Conservation (phyloP, 2,329 filamentous ascomycete species). For the Coleophoma cylindrospora region DNA sequence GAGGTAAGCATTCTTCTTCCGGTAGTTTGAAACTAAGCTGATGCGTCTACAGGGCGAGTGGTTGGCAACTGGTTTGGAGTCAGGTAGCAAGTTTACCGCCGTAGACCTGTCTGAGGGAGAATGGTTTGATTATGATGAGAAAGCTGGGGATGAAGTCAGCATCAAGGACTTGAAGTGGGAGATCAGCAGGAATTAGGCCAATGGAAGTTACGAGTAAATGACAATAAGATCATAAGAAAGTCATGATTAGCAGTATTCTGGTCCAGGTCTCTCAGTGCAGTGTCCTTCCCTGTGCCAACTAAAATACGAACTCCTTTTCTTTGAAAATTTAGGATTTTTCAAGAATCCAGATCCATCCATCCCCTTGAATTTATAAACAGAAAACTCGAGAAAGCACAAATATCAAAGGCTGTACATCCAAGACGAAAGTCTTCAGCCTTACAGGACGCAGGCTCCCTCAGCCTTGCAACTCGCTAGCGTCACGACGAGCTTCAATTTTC, state of each 20-base stretch:
- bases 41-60: slow-evolving; percentile 67
- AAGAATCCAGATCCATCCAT: too few species aligned
- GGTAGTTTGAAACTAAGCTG: not conserved
- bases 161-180: slow-evolving; percentile 88
- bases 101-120: slow-evolving; percentile 87
- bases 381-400: too few species aligned
- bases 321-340: too few species aligned
- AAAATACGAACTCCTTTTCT: too few species aligned
- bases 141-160: slow-evolving; percentile 84
- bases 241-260: too few species aligned
- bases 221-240: too few species aligned
- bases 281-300: too few species aligned
- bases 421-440: too few species aligned
- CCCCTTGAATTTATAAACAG: too few species aligned
- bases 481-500: slow-evolving; percentile 5
- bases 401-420: too few species aligned
- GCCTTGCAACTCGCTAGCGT: slow-evolving; percentile 10
- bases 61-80: slow-evolving; percentile 77
- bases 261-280: too few species aligned
- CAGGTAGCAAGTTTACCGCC: slow-evolving; percentile 71
- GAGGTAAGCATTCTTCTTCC: slow-evolving; percentile 54
- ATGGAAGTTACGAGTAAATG: too few species aligned
- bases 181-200: slow-evolving; percentile 39
- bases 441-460: not conserved
- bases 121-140: slow-evolving; percentile 98